phyloP scores from a whole-genome alignment of 345 rosid genomes.

The Populus davidiana region DNA sequence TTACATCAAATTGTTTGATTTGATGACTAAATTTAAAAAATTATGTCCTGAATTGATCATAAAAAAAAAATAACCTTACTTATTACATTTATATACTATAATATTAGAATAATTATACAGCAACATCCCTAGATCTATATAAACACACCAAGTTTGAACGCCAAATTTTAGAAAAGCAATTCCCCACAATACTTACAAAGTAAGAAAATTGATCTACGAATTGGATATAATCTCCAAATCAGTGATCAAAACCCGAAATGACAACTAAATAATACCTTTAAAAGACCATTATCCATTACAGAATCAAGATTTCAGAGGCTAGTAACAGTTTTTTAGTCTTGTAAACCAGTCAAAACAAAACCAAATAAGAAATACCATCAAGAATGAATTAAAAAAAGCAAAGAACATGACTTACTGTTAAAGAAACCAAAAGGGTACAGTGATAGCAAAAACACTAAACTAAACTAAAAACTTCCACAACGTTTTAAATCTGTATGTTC shows the following conservation, averaged over 20 bases:
- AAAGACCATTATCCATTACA: not conserved
- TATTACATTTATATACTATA: no score
- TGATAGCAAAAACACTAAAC: not conserved
- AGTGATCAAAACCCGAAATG: conserved; percentile 15
- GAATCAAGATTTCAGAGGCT: conserved; percentile 7
- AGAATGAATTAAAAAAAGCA: conserved; percentile 9
- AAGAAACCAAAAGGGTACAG: conserved; percentile 22
- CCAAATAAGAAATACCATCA: not conserved
- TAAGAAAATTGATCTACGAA: not conserved
- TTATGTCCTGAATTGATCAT: no score
- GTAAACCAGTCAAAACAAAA: not conserved
- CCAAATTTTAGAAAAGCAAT: not conserved
- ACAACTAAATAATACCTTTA: not conserved
- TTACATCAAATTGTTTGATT: no score
- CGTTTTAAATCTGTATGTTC: not conserved
- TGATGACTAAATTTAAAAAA: no score
- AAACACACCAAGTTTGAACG: not conserved
- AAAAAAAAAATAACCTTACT: no score
- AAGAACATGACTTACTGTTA: conserved; percentile 28
- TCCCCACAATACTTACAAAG: not conserved
- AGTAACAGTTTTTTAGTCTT: conserved; percentile 3
- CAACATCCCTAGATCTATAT: no score
- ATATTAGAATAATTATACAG: no score
- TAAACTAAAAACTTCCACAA: not conserved
- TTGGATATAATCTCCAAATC: not conserved